Conservation (phyloP, 2,329 filamentous ascomycete species). For the Shiraia bambusicola region DNA sequence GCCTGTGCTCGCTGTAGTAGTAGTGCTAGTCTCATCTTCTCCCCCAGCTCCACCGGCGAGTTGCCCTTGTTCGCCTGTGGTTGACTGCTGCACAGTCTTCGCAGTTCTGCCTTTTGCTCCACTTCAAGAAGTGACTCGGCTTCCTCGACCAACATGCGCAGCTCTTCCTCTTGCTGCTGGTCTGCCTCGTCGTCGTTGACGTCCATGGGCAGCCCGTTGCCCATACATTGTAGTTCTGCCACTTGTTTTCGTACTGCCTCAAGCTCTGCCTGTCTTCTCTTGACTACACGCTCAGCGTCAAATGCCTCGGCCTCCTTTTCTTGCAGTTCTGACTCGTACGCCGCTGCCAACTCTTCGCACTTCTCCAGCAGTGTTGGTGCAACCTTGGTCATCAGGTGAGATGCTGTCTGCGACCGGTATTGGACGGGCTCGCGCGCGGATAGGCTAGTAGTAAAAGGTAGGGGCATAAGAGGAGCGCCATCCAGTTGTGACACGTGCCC, state of each 20-base stretch:
- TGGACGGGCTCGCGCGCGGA: constrained; percentile 27
- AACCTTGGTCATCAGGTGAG: constrained; percentile 65
- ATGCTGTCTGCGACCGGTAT: constrained; percentile 50
- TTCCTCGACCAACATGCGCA: constrained; percentile 42
- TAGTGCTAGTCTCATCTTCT: constrained; percentile 60
- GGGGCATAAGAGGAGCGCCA: constrained; percentile 25
- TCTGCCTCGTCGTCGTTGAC: constrained; percentile 42
- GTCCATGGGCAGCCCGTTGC: constrained; percentile 30
- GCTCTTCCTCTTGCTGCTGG: constrained; percentile 41
- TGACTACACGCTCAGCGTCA: constrained; percentile 51
- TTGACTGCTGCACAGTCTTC: constrained; percentile 30
- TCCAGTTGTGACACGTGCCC: constrained; percentile 27
- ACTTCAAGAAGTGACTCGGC: constrained; percentile 48
- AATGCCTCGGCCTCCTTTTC: constrained; percentile 63
- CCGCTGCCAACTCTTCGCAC: constrained; percentile 45
- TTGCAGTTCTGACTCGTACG: constrained; percentile 72
- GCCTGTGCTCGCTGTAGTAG: constrained; percentile 59
- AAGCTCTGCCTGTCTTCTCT: constrained; percentile 68
- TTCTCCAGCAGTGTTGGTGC: constrained; percentile 56
- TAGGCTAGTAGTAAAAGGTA: constrained; percentile 28
- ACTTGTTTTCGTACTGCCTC: constrained; percentile 62
- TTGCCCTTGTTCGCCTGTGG: constrained; percentile 22
- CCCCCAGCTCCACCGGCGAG: constrained; percentile 47
- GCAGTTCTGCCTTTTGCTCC: constrained; percentile 47
- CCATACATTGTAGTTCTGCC: constrained; percentile 50